A percentile compares a stretch with the other conserved stretches of the same genome.
Evolutionary conservation across 345 rosid species (phyloP).

Genomic region (Eucalyptus shirleyi): DNA sequence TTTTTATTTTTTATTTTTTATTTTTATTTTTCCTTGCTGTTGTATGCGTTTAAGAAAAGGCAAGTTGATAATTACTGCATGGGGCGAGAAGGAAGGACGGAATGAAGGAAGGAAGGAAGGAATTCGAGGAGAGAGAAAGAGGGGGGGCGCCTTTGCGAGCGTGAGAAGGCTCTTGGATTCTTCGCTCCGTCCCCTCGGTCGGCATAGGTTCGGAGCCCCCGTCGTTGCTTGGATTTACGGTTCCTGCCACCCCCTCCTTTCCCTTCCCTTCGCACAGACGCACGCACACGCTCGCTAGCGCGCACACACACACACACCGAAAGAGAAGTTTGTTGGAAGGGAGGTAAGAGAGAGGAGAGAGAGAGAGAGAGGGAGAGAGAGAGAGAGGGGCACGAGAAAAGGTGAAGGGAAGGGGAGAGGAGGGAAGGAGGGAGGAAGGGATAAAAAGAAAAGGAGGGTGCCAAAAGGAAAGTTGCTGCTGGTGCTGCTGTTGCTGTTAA

Average conservation of each 20-base stretch:
- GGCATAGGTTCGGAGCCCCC: slow-evolving; percentile 19
- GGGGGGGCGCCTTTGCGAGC: background rate
- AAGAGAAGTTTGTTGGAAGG: slow-evolving; percentile 14
- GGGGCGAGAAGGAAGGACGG: background rate
- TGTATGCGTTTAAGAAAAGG: background rate
- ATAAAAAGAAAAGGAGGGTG: background rate
- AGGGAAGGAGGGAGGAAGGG: background rate
- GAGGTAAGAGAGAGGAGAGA: slow-evolving; percentile 7
- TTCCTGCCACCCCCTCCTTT: slow-evolving; percentile 11
- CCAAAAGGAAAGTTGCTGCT: background rate
- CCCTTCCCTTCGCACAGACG: background rate
- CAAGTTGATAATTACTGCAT: background rate
- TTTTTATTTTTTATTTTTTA: background rate
- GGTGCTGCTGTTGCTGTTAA: background rate
- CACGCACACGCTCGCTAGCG: background rate
- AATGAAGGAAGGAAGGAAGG: background rate
- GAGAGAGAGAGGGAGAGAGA: background rate
- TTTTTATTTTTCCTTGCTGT: background rate
- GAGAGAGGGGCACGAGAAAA: background rate
- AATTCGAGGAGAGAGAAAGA: background rate
- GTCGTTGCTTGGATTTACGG: slow-evolving; percentile 28
- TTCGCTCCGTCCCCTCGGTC: slow-evolving; percentile 38
- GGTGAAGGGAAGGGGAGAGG: background rate
- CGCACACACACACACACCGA: background rate
- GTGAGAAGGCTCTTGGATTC: slow-evolving; percentile 51